Percentiles rank a stretch among this genome's conserved stretches.
Conservation (phyloP, 192 early-diverging fungal genomes). For the Podila epigama region DNA sequence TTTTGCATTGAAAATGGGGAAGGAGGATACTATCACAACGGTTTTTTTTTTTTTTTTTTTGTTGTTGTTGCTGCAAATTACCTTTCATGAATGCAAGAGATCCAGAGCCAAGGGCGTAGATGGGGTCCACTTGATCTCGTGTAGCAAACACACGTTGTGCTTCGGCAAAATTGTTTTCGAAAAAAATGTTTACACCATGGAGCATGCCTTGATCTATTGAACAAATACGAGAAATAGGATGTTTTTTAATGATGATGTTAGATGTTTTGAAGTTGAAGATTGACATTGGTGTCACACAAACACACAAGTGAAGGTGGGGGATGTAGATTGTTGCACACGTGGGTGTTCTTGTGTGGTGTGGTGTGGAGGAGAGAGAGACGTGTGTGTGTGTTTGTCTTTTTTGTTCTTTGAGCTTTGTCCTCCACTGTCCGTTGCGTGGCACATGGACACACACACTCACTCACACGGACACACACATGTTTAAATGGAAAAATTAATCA, state of each 20-base stretch:
- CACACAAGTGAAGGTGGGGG: too few relatives aligned
- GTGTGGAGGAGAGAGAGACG: not conserved
- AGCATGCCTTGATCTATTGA: constrained; percentile 46
- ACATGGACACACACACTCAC: too few relatives aligned
- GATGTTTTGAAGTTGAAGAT: not conserved
- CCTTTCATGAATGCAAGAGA: constrained; percentile 65
- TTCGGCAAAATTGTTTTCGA: constrained; percentile 60
- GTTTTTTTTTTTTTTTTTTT: not conserved
- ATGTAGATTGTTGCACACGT: too few relatives aligned
- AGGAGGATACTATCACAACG: not conserved
- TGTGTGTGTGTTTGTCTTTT: not conserved
- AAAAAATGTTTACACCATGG: constrained; percentile 55
- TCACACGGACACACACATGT: too few relatives aligned
- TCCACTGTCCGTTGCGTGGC: too few relatives aligned
- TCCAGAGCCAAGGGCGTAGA: constrained; percentile 61
- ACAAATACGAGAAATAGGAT: not conserved
- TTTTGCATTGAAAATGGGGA: not conserved
- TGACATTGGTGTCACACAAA: too few relatives aligned
- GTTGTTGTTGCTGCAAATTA: constrained; percentile 28
- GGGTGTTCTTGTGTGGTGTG: too few relatives aligned
- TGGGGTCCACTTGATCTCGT: constrained; percentile 54
- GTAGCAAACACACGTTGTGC: constrained; percentile 58
- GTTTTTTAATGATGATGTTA: not conserved
- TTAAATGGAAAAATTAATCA: too few relatives aligned
- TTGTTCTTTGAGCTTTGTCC: too few relatives aligned